These are phyloP conservation scores for Rhynchosporium agropyri DNA, from an alignment of 2,329 filamentous ascomycete species.

Conservation along the genomic window DNA sequence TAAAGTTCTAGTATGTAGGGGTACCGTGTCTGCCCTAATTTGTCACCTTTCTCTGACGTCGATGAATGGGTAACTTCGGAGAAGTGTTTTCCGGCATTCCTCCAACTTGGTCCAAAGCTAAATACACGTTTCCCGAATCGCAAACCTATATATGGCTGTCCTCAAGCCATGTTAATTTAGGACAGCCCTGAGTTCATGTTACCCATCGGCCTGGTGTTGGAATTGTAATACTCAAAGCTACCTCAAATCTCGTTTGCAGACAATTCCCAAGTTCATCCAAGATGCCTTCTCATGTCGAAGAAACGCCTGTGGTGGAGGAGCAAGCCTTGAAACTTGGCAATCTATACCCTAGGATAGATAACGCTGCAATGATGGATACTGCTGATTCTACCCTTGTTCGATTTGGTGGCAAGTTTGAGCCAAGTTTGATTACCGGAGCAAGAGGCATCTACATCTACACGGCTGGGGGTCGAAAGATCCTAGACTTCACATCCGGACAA, in stretches of 20 bases:
- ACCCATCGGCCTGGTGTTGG: neutral
- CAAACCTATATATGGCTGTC: neutral
- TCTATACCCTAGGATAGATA: conserved; percentile 27
- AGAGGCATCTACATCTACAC: conserved; percentile 47
- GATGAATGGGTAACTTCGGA: neutral
- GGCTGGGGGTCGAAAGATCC: conserved; percentile 47
- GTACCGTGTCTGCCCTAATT: too few relatives aligned
- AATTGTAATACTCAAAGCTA: neutral
- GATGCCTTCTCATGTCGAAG: conserved; percentile 19
- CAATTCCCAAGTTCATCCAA: neutral
- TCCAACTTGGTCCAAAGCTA: neutral
- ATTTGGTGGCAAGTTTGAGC: conserved; percentile 33
- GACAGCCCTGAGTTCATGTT: neutral
- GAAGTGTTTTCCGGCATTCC: neutral
- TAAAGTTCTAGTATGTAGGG: too few relatives aligned
- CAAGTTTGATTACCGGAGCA: conserved; percentile 31
- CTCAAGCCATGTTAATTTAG: neutral
- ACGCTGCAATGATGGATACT: conserved; percentile 21
- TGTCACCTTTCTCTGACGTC: too few relatives aligned
- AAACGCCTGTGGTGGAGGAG: neutral
- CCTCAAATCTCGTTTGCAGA: neutral
- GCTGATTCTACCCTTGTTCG: conserved; percentile 28
- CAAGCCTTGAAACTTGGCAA: neutral
- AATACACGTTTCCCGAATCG: neutral
- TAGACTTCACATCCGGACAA: conserved; percentile 64